Conservation (phyloP, 495 filamentous ascomycete species). For the Apiosordaria backusii region DNA sequence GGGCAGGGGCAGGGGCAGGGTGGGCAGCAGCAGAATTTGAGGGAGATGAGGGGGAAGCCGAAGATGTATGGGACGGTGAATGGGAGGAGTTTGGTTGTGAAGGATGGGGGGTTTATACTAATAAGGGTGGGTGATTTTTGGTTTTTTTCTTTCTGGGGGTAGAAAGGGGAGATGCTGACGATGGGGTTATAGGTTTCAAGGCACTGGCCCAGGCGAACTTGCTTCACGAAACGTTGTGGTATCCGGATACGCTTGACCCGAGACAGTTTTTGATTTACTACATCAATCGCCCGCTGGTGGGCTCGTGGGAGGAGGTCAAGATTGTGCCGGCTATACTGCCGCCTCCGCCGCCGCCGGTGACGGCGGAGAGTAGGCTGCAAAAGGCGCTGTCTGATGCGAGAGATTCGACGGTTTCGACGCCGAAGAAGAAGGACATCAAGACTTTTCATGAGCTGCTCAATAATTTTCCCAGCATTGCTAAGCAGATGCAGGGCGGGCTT, state of each 20-base stretch:
- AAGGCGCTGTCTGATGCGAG: conserved; percentile 36
- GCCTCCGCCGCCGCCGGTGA: conserved; percentile 26
- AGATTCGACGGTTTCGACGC: conserved; percentile 28
- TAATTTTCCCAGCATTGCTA: conserved; percentile 92
- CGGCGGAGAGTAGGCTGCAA: conserved; percentile 30
- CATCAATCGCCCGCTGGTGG: conserved; percentile 88
- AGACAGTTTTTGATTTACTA: conserved; percentile 96
- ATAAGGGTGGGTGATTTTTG: conserved; percentile 66
- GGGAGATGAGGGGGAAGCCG: conserved; percentile 88
- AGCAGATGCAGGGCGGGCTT: conserved; percentile 91
- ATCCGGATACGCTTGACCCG: conserved; percentile 75
- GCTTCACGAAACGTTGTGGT: conserved; percentile 81
- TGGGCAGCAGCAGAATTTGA: conserved; percentile 59
- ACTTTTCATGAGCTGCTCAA: conserved; percentile 88
- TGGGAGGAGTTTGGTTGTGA: conserved; percentile 88
- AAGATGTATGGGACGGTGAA: conserved; percentile 91
- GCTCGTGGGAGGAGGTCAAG: conserved; percentile 71
- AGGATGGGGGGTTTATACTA: conserved; percentile 90
- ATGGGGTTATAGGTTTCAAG: conserved; percentile 69
- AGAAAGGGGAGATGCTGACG: conserved; percentile 7
- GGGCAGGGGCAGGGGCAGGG: no score
- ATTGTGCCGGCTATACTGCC: conserved; percentile 59
- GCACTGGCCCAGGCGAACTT: conserved; percentile 86
- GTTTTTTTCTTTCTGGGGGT: not conserved
- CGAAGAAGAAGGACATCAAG: conserved; percentile 82